These are phyloP conservation scores for Magnusiomyces clavatus DNA, from an alignment of 1,139 yeast genomes.

Conservation along the genomic window DNA sequence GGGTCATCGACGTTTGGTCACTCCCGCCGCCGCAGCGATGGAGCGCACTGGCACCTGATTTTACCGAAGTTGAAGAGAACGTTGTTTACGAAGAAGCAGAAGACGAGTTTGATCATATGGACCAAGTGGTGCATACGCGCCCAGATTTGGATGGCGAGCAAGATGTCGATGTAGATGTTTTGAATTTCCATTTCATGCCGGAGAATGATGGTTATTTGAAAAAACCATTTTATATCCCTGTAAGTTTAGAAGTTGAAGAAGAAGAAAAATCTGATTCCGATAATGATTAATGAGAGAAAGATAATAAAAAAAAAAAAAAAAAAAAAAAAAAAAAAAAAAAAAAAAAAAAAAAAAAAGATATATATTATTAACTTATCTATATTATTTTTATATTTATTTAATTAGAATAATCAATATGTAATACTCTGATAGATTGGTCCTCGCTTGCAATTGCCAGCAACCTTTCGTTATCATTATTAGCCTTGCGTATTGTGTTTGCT, in stretches of 20 bases:
- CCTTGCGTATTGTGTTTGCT: conserved; percentile 1
- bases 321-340: not conserved
- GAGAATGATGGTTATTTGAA: conserved; percentile 38
- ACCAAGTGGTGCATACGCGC: conserved; percentile 37
- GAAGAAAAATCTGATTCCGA: conserved; percentile 3
- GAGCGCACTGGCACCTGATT: conserved; percentile 97
- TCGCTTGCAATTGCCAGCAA: conserved; percentile 59
- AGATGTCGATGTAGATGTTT: conserved; percentile 59
- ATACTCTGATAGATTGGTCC: conserved; percentile 49
- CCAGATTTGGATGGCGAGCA: conserved; percentile 63
- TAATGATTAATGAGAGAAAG: not conserved
- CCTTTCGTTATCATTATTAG: not conserved
- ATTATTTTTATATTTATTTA: not conserved
- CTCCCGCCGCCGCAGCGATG: conserved; percentile 82
- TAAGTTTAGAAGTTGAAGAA: conserved; percentile 24
- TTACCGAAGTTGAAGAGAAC: conserved; percentile 89
- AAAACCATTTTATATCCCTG: conserved; percentile 29
- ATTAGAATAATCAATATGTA: conserved; percentile 3
- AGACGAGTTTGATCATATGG: conserved; percentile 84
- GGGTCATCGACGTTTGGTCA: conserved; percentile 77
- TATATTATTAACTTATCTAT: not conserved
- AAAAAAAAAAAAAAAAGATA: not conserved
- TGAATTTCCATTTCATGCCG: conserved; percentile 57
- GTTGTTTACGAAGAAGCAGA: conserved; percentile 82
- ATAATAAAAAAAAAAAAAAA: not conserved